A percentile compares a stretch with the other conserved stretches of the same genome.
Evolutionary conservation across 1,284 basidiomycete genomes (phyloP).

Genomic region (Ceratobasidium sp.): DNA sequence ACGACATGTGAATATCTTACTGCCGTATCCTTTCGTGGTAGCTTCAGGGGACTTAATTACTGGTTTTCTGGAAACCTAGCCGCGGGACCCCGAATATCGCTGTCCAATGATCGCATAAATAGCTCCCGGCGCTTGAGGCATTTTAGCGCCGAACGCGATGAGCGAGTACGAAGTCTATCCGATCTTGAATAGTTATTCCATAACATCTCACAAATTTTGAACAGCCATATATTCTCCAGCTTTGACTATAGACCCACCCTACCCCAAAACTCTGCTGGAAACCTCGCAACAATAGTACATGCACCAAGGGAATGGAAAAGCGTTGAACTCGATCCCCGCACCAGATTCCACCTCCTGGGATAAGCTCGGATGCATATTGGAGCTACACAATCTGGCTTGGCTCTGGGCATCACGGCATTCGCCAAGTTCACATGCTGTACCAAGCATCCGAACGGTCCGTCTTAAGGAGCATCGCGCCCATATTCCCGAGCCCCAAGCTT

Average conservation of each 20-base stretch:
- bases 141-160: constrained; percentile 7
- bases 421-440: not conserved
- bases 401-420: not conserved
- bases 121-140: constrained; percentile 19
- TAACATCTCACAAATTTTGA: not conserved
- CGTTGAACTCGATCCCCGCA: not conserved
- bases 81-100: not conserved
- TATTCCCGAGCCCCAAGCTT: not conserved
- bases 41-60: not conserved
- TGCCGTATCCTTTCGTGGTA: too few species aligned
- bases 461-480: not conserved
- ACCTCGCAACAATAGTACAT: not conserved
- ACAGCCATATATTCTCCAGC: not conserved
- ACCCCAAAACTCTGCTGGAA: not conserved
- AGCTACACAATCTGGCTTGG: not conserved
- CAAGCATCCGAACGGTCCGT: too few species aligned
- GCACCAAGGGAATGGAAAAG: not conserved
- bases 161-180: not conserved
- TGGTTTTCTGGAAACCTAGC: not conserved
- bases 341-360: not conserved
- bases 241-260: too few species aligned
- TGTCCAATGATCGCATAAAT: constrained; percentile 9
- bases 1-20: too few species aligned
- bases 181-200: too few species aligned
- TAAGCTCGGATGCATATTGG: not conserved